Evolutionary conservation across 306 rosid species (phyloP).

Genomic region (Pachyrhizus erosus): DNA sequence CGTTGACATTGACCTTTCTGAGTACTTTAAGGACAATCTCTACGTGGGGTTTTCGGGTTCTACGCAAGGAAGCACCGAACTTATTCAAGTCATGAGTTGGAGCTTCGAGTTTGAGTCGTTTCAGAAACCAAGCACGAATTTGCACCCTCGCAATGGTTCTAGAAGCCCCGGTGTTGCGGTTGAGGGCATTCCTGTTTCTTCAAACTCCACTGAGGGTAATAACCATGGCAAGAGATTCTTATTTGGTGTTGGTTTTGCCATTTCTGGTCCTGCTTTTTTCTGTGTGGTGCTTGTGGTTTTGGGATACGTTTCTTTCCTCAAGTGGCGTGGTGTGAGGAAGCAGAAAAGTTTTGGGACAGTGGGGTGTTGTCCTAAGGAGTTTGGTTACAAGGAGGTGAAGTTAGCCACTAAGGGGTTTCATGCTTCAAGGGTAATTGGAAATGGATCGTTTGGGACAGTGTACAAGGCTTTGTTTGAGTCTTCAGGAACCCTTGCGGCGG

Average conservation of each 20-base stretch:
- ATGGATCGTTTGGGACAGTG: constrained; percentile 88
- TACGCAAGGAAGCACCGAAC: constrained; percentile 79
- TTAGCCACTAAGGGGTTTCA: constrained; percentile 77
- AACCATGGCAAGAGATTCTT: constrained; percentile 26
- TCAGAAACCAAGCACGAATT: background rate
- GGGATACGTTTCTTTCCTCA: constrained; percentile 55
- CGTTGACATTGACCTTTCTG: constrained; percentile 57
- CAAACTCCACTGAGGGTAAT: background rate
- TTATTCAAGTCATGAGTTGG: constrained; percentile 66
- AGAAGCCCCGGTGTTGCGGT: constrained; percentile 47
- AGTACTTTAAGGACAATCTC: constrained; percentile 47
- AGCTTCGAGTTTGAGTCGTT: constrained; percentile 51
- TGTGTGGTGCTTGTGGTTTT: constrained; percentile 52
- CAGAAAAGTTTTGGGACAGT: background rate
- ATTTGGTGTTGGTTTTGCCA: constrained; percentile 48
- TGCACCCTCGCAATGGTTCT: constrained; percentile 60
- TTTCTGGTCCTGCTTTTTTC: constrained; percentile 60
- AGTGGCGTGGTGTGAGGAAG: constrained; percentile 48
- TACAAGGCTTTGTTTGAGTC: constrained; percentile 70
- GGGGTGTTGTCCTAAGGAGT: constrained; percentile 63
- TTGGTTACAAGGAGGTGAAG: constrained; percentile 68
- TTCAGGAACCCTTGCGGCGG: constrained; percentile 57
- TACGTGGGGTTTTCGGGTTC: constrained; percentile 74
- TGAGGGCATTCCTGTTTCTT: background rate
- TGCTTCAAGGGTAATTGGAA: constrained; percentile 69